A percentile compares a stretch with the other conserved stretches of the same genome.
These are phyloP conservation scores for Rhizopogon salebrosus DNA, from an alignment of 768 basidiomycete genomes.

Conservation along the genomic window DNA sequence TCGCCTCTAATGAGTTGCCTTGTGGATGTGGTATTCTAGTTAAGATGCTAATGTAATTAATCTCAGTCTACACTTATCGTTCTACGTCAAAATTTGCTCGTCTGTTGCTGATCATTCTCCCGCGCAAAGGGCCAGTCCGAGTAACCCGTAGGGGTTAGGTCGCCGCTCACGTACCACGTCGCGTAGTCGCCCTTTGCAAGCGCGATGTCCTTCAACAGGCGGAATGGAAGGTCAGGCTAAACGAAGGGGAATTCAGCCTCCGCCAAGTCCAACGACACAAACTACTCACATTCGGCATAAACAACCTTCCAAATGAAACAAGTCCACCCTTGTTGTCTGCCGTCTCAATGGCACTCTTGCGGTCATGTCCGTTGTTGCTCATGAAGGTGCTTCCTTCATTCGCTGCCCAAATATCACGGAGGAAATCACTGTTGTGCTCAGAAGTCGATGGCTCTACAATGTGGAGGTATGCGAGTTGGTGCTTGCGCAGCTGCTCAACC, in stretches of 20 bases:
- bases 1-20: no score
- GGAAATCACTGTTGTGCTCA: slow-evolving; percentile 34
- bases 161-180: slow-evolving; percentile 20
- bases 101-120: neutral
- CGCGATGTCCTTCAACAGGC: slow-evolving; percentile 17
- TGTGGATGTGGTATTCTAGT: no score
- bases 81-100: no score
- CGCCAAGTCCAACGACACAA: neutral
- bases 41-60: no score
- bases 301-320: slow-evolving; percentile 33
- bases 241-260: neutral
- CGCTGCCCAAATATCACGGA: slow-evolving; percentile 38
- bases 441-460: slow-evolving; percentile 35
- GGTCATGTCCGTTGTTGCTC: slow-evolving; percentile 39
- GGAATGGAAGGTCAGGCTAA: slow-evolving; percentile 29
- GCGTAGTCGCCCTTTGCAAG: slow-evolving; percentile 14
- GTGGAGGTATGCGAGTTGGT: slow-evolving; percentile 48
- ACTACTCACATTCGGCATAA: slow-evolving; percentile 34
- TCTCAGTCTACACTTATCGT: no score
- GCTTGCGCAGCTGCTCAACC: slow-evolving; percentile 32
- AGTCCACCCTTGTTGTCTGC: slow-evolving; percentile 31
- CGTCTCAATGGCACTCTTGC: slow-evolving; percentile 31
- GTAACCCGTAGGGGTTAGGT: slow-evolving; percentile 21
- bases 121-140: slow-evolving; percentile 25
- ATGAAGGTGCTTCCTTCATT: slow-evolving; percentile 31